A percentile compares a stretch with the other conserved stretches of the same genome.
Evolutionary conservation across 352 stramenopile genomes (phyloP).

Genomic region (Phytopythium chamaehyphon): DNA sequence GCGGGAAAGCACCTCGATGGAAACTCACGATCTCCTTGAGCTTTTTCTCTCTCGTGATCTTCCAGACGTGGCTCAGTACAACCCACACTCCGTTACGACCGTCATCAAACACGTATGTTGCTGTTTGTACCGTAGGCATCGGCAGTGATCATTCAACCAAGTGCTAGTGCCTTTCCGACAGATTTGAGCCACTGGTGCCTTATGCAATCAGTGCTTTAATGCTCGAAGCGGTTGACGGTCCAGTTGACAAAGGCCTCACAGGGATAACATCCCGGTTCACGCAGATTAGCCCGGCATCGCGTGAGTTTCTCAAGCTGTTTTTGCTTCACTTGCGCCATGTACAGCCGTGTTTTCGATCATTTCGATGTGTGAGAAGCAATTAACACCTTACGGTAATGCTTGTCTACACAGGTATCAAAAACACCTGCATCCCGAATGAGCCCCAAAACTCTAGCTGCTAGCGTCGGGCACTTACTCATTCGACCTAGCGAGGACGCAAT

Average conservation of each 20-base stretch:
- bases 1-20: slow-evolving; percentile 16
- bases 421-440: slow-evolving; percentile 37
- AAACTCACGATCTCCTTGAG: slow-evolving; percentile 23
- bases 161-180: slow-evolving; percentile 14
- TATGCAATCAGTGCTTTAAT: slow-evolving; percentile 29
- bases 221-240: slow-evolving; percentile 14
- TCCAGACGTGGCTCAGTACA: slow-evolving; percentile 34
- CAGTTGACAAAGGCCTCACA: slow-evolving; percentile 9
- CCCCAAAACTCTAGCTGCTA: slow-evolving; percentile 29
- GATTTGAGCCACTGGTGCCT: slow-evolving; percentile 40
- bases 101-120: slow-evolving; percentile 36
- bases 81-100: slow-evolving; percentile 36
- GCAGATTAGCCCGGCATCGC: slow-evolving; percentile 23
- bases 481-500: slow-evolving; percentile 22
- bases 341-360: no score
- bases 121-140: neutral
- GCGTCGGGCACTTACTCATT: slow-evolving; percentile 38
- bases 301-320: slow-evolving; percentile 48
- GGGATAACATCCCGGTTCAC: slow-evolving; percentile 26
- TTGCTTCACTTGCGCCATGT: slow-evolving; percentile 47
- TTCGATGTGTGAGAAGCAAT: no score
- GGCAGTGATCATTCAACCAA: neutral
- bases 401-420: slow-evolving; percentile 24
- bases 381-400: neutral
- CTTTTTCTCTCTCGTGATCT: slow-evolving; percentile 13